phyloP scores from a whole-genome alignment of 129 eudicot genomes.

The Artemisia tridentata region DNA sequence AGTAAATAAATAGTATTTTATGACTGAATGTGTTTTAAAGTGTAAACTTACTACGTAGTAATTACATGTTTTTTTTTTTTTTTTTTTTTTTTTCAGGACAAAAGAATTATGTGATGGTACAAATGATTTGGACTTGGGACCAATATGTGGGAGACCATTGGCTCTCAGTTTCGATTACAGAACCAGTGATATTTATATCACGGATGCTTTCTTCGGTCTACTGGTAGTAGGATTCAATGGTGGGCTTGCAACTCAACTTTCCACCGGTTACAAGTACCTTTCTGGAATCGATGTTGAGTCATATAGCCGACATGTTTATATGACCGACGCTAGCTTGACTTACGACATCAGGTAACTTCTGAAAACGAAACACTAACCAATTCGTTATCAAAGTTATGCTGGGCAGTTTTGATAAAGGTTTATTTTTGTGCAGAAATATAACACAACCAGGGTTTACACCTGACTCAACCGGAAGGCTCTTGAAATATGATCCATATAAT shows the following conservation, averaged over 20 bases:
- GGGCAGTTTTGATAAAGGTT: neutral
- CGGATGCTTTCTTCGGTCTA: slow-evolving; percentile 32
- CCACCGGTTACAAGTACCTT: slow-evolving; percentile 26
- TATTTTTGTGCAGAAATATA: slow-evolving; percentile 19
- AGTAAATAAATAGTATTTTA: neutral
- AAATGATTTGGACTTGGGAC: slow-evolving; percentile 27
- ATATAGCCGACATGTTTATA: slow-evolving; percentile 24
- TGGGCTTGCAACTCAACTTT: slow-evolving; percentile 35
- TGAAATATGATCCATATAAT: slow-evolving; percentile 19
- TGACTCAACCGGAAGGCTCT: slow-evolving; percentile 33
- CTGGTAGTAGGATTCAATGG: slow-evolving; percentile 34
- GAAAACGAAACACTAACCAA: neutral
- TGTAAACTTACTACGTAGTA: neutral
- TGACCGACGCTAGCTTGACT: slow-evolving; percentile 30
- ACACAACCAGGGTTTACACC: slow-evolving; percentile 24
- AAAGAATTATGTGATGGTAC: slow-evolving; percentile 41
- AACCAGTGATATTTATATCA: slow-evolving; percentile 33
- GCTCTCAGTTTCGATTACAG: slow-evolving; percentile 37
- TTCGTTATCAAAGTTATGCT: neutral
- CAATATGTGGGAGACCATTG: slow-evolving; percentile 36
- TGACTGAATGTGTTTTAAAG: neutral
- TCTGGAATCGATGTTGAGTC: slow-evolving; percentile 33
- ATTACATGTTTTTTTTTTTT: neutral
- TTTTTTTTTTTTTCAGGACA: slow-evolving; percentile 39
- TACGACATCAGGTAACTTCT: slow-evolving; percentile 19